Evolutionary conservation across 1,139 yeast genomes (phyloP).

Genomic region (Yamadazyma epiphylla): DNA sequence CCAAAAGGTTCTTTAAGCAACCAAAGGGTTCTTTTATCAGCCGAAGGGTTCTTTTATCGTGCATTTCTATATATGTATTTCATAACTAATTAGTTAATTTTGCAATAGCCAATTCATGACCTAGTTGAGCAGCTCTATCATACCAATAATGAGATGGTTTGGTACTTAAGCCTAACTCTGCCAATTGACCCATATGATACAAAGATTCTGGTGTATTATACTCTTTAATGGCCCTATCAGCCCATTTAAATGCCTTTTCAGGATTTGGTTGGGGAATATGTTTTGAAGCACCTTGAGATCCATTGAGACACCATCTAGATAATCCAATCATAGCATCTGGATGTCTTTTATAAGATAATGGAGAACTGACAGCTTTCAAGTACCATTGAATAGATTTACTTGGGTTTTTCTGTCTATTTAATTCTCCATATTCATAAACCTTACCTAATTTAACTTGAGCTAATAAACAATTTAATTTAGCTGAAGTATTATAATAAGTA

Average conservation of each 20-base stretch:
- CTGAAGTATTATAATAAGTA: constrained; percentile 70
- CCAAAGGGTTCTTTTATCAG: too few species aligned
- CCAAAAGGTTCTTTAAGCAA: too few species aligned
- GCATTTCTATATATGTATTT: too few species aligned
- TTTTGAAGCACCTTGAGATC: constrained; percentile 55
- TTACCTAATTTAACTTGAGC: constrained; percentile 86
- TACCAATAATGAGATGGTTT: constrained; percentile 23
- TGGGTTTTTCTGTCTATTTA: constrained; percentile 64
- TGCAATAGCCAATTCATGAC: constrained; percentile 19
- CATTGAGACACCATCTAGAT: constrained; percentile 89
- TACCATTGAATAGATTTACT: constrained; percentile 87
- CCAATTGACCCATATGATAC: constrained; percentile 77
- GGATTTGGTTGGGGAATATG: constrained; percentile 64
- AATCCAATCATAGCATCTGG: constrained; percentile 87
- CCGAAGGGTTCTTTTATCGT: not conserved
- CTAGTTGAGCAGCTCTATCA: constrained; percentile 21
- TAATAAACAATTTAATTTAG: constrained; percentile 69
- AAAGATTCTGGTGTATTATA: constrained; percentile 74
- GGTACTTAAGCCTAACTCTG: constrained; percentile 76
- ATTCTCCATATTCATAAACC: constrained; percentile 82
- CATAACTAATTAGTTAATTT: too few species aligned
- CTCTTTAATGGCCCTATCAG: constrained; percentile 77
- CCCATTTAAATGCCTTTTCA: constrained; percentile 84
- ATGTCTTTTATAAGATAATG: constrained; percentile 55
- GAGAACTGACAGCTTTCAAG: constrained; percentile 66